Evolutionary conservation across 1,284 basidiomycete genomes (phyloP).

Genomic region (Microbotryum violaceum): DNA sequence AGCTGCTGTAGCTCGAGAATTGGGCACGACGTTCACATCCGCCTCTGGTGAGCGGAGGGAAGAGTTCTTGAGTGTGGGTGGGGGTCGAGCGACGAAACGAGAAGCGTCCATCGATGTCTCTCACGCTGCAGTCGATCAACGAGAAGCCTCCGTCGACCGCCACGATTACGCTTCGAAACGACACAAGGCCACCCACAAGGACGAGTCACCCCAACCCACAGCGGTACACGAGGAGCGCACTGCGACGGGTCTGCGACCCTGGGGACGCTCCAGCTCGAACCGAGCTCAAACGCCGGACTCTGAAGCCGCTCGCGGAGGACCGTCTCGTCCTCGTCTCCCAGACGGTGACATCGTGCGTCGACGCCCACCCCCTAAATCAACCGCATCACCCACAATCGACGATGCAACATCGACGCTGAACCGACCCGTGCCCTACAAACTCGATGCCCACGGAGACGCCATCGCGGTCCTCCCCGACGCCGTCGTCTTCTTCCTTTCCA

Average conservation of each 20-base stretch:
- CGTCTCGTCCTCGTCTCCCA: slow-evolving; percentile 44
- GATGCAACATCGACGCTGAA: slow-evolving; percentile 44
- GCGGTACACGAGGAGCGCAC: slow-evolving; percentile 9
- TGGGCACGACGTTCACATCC: neutral
- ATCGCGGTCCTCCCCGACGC: slow-evolving; percentile 53
- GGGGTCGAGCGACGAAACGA: no score
- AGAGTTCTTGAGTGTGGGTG: neutral
- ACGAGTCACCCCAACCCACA: slow-evolving; percentile 30
- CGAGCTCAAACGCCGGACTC: neutral
- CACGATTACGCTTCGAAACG: no score
- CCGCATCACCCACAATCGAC: neutral
- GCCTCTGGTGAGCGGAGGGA: neutral
- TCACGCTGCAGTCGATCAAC: no score
- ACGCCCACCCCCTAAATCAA: no score
- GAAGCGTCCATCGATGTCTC: no score
- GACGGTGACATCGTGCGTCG: slow-evolving; percentile 1
- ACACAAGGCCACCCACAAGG: no score
- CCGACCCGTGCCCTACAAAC: slow-evolving; percentile 24
- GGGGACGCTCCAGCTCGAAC: neutral
- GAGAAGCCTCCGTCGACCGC: no score
- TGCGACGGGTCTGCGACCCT: slow-evolving; percentile 2
- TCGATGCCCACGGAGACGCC: slow-evolving; percentile 24
- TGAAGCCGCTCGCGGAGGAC: slow-evolving; percentile 8
- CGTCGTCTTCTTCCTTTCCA: slow-evolving; percentile 70
- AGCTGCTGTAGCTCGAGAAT: neutral